Conservation (phyloP, 2,329 filamentous ascomycete species). For the Aspergillus fischeri region DNA sequence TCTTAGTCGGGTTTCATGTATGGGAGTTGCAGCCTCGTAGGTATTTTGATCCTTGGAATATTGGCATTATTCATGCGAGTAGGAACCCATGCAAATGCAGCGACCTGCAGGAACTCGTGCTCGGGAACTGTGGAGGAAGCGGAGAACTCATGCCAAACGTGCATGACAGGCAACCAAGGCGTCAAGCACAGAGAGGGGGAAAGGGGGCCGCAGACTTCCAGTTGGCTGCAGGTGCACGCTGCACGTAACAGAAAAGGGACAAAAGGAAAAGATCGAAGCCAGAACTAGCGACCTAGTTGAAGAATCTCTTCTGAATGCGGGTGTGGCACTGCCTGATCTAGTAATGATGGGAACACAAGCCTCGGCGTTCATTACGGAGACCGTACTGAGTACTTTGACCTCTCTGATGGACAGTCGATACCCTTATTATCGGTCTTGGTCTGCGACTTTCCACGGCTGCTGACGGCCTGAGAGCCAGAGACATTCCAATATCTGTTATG, state of each 20-base stretch:
- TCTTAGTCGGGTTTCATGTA: conserved; percentile 13
- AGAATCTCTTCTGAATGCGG: conserved; percentile 14
- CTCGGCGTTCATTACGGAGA: not conserved
- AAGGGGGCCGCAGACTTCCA: not conserved
- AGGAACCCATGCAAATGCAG: not conserved
- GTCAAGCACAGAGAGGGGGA: not conserved
- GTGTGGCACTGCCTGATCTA: conserved; percentile 15
- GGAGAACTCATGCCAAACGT: conserved; percentile 9
- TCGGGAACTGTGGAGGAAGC: conserved; percentile 8
- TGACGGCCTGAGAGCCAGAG: not conserved
- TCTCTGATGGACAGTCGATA: not conserved
- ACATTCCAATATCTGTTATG: not conserved
- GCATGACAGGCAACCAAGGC: not conserved
- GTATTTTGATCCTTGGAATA: not conserved
- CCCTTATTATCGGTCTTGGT: not conserved
- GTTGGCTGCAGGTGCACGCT: not conserved
- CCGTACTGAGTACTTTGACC: not conserved
- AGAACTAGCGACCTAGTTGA: conserved; percentile 15
- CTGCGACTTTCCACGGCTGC: not conserved
- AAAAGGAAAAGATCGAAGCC: conserved; percentile 11
- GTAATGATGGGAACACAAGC: conserved; percentile 13
- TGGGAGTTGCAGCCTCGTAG: not conserved
- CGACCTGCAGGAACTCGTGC: conserved; percentile 14
- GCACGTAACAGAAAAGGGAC: not conserved
- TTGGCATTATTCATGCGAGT: not conserved